Evolutionary conservation across 225 moss, liverwort and hornwort species (phyloP), one percentile per base, ranked within the genome.

Genomic region (Physcomitrellopsis africana): DNA sequence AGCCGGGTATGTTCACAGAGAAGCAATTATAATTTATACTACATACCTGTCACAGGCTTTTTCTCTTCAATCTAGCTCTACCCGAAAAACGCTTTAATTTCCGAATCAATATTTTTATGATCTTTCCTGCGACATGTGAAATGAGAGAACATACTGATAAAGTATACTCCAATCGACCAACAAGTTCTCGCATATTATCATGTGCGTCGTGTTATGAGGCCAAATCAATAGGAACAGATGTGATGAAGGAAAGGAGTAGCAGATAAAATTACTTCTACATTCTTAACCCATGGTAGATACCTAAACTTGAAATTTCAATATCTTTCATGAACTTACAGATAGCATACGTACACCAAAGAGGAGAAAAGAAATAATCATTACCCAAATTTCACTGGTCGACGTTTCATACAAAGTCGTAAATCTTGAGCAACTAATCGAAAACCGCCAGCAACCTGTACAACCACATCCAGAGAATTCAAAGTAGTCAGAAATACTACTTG

Each of bases 361-460:
- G 1, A 24, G 24, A 24, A 49, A 29, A 71, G 61, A 79, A 20
- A 70, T 32, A 17, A 44, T 19, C 41, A 42, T 89, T 91, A 94
- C 92, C 94, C 94, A 85, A 96, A 96, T 17, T 94, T 92, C 81
- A 90, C 92, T 52, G 96, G 96, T 70, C 96, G 91, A 48, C 94
- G 87, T 79, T 94, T 89, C 11, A 89, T 84, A 49, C 81, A 86
- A 63, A 97, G 70, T 43, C 88, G 63, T 70, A 97, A 82, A 67
- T 91, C 91, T 76, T 94, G 92, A 79, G 96, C 94, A 77, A 97
- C 96, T 63, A 90, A 91, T 53, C 87, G 68, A 76, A 97, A 97
- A 47, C 96, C 96, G 80, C 96, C 94, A 79, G 91, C 94, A 82
- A 87, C 86, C 92, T 96, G 61, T 37, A 22, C 42, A 81, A 77